These are phyloP conservation scores for Cutaneotrichosporon sp. DNA, from an alignment of 1,284 basidiomycete genomes.

Conservation along the genomic window DNA sequence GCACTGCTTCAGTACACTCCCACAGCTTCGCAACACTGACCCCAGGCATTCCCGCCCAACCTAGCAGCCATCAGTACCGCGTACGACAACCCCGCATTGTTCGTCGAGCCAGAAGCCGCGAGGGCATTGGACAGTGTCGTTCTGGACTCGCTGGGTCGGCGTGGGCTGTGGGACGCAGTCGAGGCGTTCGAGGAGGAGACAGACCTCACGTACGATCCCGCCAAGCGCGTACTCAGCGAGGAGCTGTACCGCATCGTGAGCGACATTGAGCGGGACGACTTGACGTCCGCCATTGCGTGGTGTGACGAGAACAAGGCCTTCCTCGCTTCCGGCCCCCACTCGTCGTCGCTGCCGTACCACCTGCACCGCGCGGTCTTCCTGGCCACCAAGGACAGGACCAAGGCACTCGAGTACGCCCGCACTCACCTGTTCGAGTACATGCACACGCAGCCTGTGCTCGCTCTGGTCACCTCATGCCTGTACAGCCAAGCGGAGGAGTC, in stretches of 20 bases:
- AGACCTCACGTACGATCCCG: constrained; percentile 57
- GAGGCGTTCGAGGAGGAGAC: constrained; percentile 55
- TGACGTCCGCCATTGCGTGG: constrained; percentile 75
- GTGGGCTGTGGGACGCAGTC: constrained; percentile 41
- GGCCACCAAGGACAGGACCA: constrained; percentile 45
- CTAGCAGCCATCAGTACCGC: constrained; percentile 39
- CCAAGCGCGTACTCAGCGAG: constrained; percentile 60
- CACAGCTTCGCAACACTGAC: constrained; percentile 7
- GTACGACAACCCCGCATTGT: constrained; percentile 43
- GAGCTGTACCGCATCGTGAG: constrained; percentile 69
- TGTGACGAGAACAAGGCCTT: constrained; percentile 62
- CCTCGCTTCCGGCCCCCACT: constrained; percentile 57
- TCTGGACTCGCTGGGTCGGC: constrained; percentile 38
- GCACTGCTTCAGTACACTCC: constrained; percentile 2
- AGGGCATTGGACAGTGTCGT: constrained; percentile 37
- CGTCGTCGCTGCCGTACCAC: constrained; percentile 74
- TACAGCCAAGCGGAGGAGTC: constrained; percentile 47
- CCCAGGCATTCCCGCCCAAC: constrained; percentile 43
- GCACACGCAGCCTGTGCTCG: constrained; percentile 65
- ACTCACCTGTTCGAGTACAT: constrained; percentile 64
- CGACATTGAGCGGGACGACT: constrained; percentile 62
- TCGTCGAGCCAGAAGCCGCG: constrained; percentile 30
- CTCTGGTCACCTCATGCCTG: constrained; percentile 68
- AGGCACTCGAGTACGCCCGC: constrained; percentile 71
- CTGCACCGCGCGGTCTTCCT: constrained; percentile 83